Evolutionary conservation across 169 alveolate genomes (phyloP).

Genomic region (Eimeria maxima): DNA sequence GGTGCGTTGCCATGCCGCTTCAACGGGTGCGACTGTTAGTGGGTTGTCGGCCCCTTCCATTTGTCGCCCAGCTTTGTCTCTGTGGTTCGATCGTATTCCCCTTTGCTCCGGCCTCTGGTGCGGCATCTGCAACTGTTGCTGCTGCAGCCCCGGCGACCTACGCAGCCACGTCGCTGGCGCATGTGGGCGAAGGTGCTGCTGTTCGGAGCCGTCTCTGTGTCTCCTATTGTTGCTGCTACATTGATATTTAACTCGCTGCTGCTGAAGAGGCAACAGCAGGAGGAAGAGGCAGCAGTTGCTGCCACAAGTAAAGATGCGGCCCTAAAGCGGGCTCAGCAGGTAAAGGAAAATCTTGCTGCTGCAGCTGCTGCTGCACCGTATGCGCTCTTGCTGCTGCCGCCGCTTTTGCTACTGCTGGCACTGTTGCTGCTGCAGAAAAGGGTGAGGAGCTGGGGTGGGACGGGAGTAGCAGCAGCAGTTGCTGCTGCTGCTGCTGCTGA

Average conservation of each 20-base stretch:
- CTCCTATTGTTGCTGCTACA: conserved; percentile 43
- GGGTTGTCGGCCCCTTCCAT: not conserved
- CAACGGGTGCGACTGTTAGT: not conserved
- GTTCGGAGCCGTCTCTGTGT: conserved; percentile 6
- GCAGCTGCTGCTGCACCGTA: conserved; percentile 7
- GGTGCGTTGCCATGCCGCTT: not conserved
- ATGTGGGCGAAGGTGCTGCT: conserved; percentile 45
- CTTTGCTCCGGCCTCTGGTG: not conserved
- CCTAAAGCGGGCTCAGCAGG: conserved; percentile 38
- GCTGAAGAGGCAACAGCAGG: conserved; percentile 68
- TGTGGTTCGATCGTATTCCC: not conserved
- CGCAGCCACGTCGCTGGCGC: conserved; percentile 44
- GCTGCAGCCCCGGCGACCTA: conserved; percentile 48
- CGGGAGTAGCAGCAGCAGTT: not conserved
- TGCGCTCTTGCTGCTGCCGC: conserved; percentile 10
- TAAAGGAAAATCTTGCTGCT: not conserved
- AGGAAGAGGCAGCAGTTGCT: not conserved
- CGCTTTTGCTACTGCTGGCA: not conserved
- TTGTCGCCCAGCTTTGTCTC: no score
- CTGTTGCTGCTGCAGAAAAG: conserved; percentile 1
- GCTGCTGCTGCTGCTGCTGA: not conserved
- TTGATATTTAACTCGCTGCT: conserved; percentile 49
- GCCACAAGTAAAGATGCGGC: conserved; percentile 11
- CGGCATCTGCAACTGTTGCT: conserved; percentile 8
- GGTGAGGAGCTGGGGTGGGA: not conserved